Conservation (phyloP, 1,139 yeast genomes). For the Debaryomyces psychrophilus region DNA sequence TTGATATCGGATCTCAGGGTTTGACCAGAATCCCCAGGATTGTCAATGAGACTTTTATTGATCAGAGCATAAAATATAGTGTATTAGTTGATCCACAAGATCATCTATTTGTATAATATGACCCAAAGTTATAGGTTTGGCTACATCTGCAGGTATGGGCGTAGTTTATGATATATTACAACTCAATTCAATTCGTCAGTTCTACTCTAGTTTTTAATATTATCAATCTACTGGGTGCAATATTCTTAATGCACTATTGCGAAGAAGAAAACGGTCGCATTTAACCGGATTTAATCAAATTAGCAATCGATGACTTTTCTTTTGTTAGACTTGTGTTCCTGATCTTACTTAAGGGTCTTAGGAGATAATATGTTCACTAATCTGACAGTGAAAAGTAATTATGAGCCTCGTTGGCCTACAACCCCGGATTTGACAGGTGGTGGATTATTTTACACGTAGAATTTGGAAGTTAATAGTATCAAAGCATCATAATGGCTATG, state of each 20-base stretch:
- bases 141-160: background rate
- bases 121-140: background rate
- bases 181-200: too few relatives aligned
- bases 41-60: conserved; percentile 48
- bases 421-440: background rate
- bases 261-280: conserved; percentile 1
- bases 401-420: too few relatives aligned
- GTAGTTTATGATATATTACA: too few relatives aligned
- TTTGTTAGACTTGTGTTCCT: background rate
- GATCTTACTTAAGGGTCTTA: background rate
- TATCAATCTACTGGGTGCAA: background rate
- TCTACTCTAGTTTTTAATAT: background rate
- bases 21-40: conserved; percentile 46
- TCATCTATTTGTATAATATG: conserved; percentile 19
- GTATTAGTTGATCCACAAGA: conserved; percentile 53
- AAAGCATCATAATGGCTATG: too few relatives aligned
- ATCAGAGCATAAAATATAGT: conserved; percentile 40
- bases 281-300: background rate
- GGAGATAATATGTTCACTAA: too few relatives aligned
- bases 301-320: background rate
- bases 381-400: too few relatives aligned
- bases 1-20: conserved; percentile 21
- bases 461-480: too few relatives aligned
- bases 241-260: background rate
- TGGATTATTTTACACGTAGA: background rate